Evolutionary conservation across 352 stramenopile species (phyloP).

Genomic region (Aphanomyces invadans): DNA sequence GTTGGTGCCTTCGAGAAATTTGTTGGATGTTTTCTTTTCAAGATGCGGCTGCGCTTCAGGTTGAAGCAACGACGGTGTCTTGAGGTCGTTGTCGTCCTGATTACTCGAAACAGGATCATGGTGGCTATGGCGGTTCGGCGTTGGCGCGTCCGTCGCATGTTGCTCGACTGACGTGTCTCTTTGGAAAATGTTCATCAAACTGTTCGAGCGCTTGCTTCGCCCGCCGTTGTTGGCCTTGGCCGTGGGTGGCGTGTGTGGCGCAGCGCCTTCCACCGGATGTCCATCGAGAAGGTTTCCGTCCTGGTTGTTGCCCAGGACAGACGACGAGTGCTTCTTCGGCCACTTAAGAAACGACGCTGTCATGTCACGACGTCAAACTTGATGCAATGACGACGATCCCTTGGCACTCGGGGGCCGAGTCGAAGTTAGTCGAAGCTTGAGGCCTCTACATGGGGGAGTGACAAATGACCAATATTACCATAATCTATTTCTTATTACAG

Average conservation of each 20-base stretch:
- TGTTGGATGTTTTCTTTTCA: background rate
- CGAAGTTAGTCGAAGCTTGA: background rate
- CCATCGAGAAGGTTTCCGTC: background rate
- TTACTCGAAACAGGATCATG: background rate
- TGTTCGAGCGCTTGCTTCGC: background rate
- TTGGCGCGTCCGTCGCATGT: background rate
- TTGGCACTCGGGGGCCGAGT: background rate
- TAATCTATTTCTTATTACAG: background rate
- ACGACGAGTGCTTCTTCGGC: conserved; percentile 8
- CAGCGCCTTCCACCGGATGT: background rate
- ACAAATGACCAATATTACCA: background rate
- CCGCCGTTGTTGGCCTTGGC: background rate
- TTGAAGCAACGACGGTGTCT: conserved; percentile 1
- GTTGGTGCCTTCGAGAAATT: conserved; percentile 1
- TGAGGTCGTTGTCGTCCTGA: background rate
- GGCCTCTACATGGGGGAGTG: background rate
- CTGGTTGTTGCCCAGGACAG: conserved; percentile 1
- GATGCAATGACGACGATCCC: background rate
- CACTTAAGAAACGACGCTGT: conserved; percentile 11
- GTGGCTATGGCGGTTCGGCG: background rate
- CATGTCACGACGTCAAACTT: background rate
- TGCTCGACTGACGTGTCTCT: background rate
- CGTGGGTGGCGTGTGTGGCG: background rate
- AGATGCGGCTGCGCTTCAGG: background rate
- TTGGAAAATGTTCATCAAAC: background rate